phyloP scores from a whole-genome alignment of 208 protist species.

The Wallacemonas collosoma region DNA sequence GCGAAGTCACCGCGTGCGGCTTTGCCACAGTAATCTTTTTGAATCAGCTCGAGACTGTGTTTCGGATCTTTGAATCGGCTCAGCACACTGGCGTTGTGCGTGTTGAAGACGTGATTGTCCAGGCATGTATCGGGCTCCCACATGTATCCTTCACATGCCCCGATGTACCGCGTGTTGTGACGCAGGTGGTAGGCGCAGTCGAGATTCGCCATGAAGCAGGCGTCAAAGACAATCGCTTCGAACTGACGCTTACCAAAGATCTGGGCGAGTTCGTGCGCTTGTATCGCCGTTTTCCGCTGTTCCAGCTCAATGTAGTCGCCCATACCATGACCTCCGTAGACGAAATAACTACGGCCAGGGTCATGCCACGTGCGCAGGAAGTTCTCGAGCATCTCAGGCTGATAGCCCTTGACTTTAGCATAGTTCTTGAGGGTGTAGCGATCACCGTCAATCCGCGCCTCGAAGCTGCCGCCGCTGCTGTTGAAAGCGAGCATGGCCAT shows the following conservation, averaged over 20 bases:
- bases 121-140: conserved; percentile 82
- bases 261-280: conserved; percentile 71
- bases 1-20: conserved; percentile 72
- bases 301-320: conserved; percentile 87
- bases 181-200: conserved; percentile 86
- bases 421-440: conserved; percentile 78
- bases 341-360: conserved; percentile 75
- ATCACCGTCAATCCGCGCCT: conserved; percentile 76
- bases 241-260: conserved; percentile 67
- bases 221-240: conserved; percentile 86
- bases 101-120: conserved; percentile 86
- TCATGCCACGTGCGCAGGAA: conserved; percentile 73
- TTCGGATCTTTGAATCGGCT: conserved; percentile 66
- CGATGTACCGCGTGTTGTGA: conserved; percentile 83
- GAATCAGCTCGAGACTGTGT: conserved; percentile 61
- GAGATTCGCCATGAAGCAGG: conserved; percentile 89
- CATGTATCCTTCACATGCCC: conserved; percentile 83
- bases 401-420: conserved; percentile 54
- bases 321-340: conserved; percentile 90
- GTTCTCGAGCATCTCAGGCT: conserved; percentile 68
- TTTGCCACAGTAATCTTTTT: conserved; percentile 75
- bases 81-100: conserved; percentile 71
- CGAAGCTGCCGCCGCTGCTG: conserved; percentile 84
- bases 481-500: conserved; percentile 87
- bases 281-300: conserved; percentile 52